Conservation (phyloP, 1,284 basidiomycete genomes). For the Meripilus lineatus region DNA sequence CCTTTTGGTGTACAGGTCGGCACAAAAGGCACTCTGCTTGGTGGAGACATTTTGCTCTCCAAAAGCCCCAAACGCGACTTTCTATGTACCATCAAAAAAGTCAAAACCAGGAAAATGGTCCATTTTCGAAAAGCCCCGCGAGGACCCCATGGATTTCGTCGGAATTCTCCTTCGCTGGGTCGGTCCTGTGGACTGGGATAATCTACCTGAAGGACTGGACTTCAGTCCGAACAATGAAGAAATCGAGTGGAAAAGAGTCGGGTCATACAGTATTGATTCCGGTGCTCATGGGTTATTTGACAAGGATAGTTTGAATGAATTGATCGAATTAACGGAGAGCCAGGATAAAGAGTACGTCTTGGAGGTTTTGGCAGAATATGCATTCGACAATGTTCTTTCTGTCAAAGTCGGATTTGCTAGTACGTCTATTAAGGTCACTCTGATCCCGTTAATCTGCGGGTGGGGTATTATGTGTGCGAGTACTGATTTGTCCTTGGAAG, state of each 20-base stretch:
- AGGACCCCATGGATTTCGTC: neutral
- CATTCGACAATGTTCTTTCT: neutral
- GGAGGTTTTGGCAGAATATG: constrained; percentile 3
- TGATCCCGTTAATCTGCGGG: too few species aligned
- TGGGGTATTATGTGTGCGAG: neutral
- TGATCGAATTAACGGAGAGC: neutral
- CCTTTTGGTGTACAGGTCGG: constrained; percentile 3
- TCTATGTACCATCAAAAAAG: neutral
- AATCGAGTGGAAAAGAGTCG: neutral
- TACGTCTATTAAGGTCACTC: neutral
- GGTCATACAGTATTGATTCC: constrained; percentile 2
- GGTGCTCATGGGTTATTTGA: constrained; percentile 5
- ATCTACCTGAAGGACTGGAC: constrained; percentile 1
- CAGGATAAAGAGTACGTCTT: constrained; percentile 4
- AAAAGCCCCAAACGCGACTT: constrained; percentile 3
- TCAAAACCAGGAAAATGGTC: constrained; percentile 7
- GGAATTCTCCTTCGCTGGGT: constrained; percentile 4
- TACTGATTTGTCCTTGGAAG: neutral
- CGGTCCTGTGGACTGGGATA: constrained; percentile 3
- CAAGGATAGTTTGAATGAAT: neutral
- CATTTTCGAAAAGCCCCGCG: neutral
- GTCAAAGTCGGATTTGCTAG: constrained; percentile 2
- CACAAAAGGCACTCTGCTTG: constrained; percentile 3
- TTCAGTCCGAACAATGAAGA: too few species aligned
- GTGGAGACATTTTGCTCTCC: constrained; percentile 1